Evolutionary conservation across 2,329 filamentous ascomycete species (phyloP).

Genomic region (Ascochyta koolunga): DNA sequence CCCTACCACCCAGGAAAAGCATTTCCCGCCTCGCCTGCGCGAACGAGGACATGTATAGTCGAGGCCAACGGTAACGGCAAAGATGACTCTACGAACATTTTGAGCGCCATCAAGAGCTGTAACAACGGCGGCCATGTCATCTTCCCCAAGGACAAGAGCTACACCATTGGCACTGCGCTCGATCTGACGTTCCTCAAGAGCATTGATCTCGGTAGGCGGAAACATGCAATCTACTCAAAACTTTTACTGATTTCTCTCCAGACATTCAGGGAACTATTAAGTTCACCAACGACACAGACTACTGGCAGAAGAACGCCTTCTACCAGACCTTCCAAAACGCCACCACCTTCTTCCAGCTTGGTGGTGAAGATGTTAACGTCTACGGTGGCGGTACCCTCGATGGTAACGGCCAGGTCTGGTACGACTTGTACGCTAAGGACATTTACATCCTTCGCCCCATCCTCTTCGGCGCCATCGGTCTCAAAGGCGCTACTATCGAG

Average conservation of each 20-base stretch:
- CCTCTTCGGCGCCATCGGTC: constrained; percentile 62
- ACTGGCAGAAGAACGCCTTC: constrained; percentile 71
- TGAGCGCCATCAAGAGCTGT: constrained; percentile 63
- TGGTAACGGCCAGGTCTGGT: constrained; percentile 70
- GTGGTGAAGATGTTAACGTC: constrained; percentile 69
- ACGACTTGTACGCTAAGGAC: constrained; percentile 65
- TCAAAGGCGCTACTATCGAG: constrained; percentile 64
- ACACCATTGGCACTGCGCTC: constrained; percentile 68
- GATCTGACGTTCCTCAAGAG: constrained; percentile 69
- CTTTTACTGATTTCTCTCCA: constrained; percentile 28
- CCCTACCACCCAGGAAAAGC: constrained; percentile 46
- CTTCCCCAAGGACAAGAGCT: constrained; percentile 61
- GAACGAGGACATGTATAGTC: constrained; percentile 49
- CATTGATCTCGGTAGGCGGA: constrained; percentile 62
- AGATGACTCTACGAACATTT: constrained; percentile 60
- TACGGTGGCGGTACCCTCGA: constrained; percentile 69
- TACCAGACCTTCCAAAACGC: constrained; percentile 70
- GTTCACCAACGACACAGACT: constrained; percentile 71
- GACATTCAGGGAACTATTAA: constrained; percentile 65
- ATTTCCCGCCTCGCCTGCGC: constrained; percentile 42
- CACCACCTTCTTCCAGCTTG: constrained; percentile 70
- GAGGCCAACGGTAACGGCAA: constrained; percentile 47
- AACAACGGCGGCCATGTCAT: constrained; percentile 69
- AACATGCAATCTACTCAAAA: neutral
- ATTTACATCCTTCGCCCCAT: constrained; percentile 65